Base-by-base conservation (phyloP, 129 eudicot genomes). In the Artemisia annua region DNA sequence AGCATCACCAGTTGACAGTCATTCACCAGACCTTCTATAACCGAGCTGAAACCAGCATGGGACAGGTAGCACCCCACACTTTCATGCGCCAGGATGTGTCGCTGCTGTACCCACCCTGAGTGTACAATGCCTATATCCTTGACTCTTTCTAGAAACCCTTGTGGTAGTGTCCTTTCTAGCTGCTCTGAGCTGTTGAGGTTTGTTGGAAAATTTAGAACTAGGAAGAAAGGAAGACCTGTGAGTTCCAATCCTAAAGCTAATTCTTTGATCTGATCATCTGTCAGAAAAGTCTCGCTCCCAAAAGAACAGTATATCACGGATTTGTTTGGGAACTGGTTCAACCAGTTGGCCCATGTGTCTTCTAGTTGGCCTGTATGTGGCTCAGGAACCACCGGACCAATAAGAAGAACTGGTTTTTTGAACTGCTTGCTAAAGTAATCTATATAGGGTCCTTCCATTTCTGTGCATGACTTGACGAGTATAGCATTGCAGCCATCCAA, bases 1-100 rank as follows among this genome's bases (percentile, higher is more conserved):
- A 87, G 11, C 80, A 78, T 67, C 14, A 84, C 86, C 48, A 87
- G 35, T 52, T 81, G 85, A 59, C 88, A 84, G 26, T 77, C 92
- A 66, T 66, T 84, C 52, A 81, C 81, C 20, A 87, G 39, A 11
- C 72, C 93, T 60, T 87, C 93, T 3, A 84, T 63, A 20, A 87
- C 24, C 11, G 60, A 10, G 60, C 60, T 54, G 60, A 54, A 54
- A 54, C 60, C 24, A 54, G 60, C 60, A 54, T 17, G 20, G 60
- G 46, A 18, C 11, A 55, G 60, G 22, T 55, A 55, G 60, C 60
- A 55, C 59, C 59, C 59, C 59, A 53, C 17, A 14, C 58, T 53
- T 53, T 53, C 58, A 3, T 53, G 58, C 0, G 58, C 59, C 59
- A 55, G 18, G 3, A 55, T 55, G 60, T 20, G 12, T 55, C 24